Evolutionary conservation across 169 alveolate species (phyloP), one percentile per base, ranked within the genome.

Genomic region (Plasmodium inui): DNA sequence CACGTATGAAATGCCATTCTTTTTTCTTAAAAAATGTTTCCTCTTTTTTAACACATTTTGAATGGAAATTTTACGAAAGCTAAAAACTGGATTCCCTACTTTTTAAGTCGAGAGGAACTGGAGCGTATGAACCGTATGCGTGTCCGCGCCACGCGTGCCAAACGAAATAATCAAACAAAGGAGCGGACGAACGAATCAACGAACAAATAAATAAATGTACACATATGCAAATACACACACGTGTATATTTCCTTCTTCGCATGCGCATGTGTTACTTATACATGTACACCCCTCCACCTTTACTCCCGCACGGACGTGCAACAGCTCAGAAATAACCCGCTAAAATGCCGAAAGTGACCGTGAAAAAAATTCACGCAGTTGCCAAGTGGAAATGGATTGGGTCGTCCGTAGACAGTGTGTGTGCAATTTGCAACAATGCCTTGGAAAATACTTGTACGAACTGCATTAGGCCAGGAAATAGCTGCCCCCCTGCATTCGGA

Each of bases 401-500:
- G 28, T 73, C 93, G 70, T 94, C 96, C 83, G 95, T 95, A n/a
- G 98, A 96, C 86, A 96, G 96, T 94, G 95, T 95, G 82, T 96
- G 98, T 61, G 96, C 97, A 53, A 96, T 96, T 53, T 96, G 98
- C 79, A 96, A 96, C 92, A 96, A 93, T 80, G 93, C 97, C 26
- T 96, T 94, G 84, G 98, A 96, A 83, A 86, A 95, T 67, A 94
- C 97, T 3, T 96, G 98, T 73, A 97, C 98, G n/a, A 95, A 84
- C 82, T 96, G 98, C 74, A 92, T 85, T 22, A 92, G 94, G 53
- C 98, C 98, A 12, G 98, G 98, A 1, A 96, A 95, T 89, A 90
- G 95, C 46, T 96, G 98, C 70, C 98, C 98, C 50, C 98, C 98
- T 3, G 97, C 97, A 37, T 96, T 95, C 81, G 98, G 98, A 50